These are phyloP conservation scores for Talaromyces verruculosus DNA, from an alignment of 2,329 filamentous ascomycete genomes.

Conservation along the genomic window DNA sequence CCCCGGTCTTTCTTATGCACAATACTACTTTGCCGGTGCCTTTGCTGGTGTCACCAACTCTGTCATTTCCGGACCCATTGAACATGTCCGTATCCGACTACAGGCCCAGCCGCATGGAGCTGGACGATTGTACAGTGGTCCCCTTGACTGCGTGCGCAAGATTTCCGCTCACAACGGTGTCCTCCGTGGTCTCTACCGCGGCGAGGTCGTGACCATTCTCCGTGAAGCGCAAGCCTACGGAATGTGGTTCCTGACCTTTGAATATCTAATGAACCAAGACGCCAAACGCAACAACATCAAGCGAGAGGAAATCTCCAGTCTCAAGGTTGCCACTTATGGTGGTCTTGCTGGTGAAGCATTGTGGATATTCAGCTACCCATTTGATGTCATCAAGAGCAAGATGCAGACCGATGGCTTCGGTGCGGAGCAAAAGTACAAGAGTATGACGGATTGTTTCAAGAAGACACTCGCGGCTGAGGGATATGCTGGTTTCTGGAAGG, in stretches of 20 bases:
- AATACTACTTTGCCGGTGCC: constrained; percentile 88
- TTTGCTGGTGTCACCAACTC: constrained; percentile 92
- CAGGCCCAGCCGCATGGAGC: constrained; percentile 94
- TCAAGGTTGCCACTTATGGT: constrained; percentile 89
- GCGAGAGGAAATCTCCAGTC: constrained; percentile 74
- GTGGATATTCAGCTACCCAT: constrained; percentile 90
- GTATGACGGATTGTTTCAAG: constrained; percentile 85
- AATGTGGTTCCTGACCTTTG: constrained; percentile 90
- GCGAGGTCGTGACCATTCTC: constrained; percentile 77
- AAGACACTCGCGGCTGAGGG: constrained; percentile 80
- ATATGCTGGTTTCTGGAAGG: constrained; percentile 86
- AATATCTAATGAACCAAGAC: constrained; percentile 93
- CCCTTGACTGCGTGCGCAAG: constrained; percentile 86
- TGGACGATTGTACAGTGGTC: constrained; percentile 74
- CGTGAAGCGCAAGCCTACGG: constrained; percentile 95
- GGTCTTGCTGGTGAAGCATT: constrained; percentile 90
- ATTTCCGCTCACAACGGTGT: constrained; percentile 69
- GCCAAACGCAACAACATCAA: constrained; percentile 72
- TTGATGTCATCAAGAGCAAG: constrained; percentile 98
- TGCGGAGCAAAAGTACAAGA: constrained; percentile 66
- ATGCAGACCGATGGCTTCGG: constrained; percentile 98
- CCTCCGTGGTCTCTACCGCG: constrained; percentile 76
- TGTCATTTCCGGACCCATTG: constrained; percentile 83
- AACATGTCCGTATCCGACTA: constrained; percentile 92
- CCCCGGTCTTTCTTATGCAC: constrained; percentile 66